Evolutionary conservation across 1,284 basidiomycete genomes (phyloP), one percentile per base, ranked within the genome.

Genomic region (Ganoderma lucidum): DNA sequence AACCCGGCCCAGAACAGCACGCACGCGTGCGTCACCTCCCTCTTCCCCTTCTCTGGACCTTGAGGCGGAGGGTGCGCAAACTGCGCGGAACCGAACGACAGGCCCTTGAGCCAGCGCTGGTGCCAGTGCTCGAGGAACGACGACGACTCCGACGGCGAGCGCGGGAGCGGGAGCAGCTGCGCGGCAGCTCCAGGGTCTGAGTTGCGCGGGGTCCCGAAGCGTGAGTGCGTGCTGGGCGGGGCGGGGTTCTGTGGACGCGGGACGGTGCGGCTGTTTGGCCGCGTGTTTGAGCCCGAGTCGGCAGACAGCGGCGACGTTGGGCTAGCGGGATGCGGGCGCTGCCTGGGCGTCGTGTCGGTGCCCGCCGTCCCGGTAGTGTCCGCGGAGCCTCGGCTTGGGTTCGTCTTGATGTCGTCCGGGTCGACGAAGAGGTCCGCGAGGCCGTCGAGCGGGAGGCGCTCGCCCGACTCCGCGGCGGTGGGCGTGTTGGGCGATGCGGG

Each of bases 1-100:
- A 93, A 93, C 1, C 91, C 91, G 0, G 89, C 70, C 88, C 89
- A 93, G 80, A 93, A 93, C 14, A 91, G 80, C 75, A 89, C 84
- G 75, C 86, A 86, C 23, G 89, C 83, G 2, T 79, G 75, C 23
- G 78, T 69, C 10, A 79, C 75, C 48, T 66, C 23, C 65, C 53
- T n/a, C 23, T 60, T 23, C 48, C 60, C 32, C 2, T 10, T 53
- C 12, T 17, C 30, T 39, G 23, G 23, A 23, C 23, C 23, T 23
- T 23, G 23, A 28, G 68, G 30, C 53, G 71, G 64, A 48, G 72
- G 73, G 32, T 70, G 41, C n/a, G 68, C 62, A 67, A 75, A 73
- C 15, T 67, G 69, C 19, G 66, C 74, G 48, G 74, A 71, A 55
- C 85, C 84, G 64, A 84, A 80, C 2, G 81, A 81, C 37, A 77